Evolutionary conservation across 176 grass and related monocot species (phyloP), one percentile per base, ranked within the genome.

Genomic region (Saccharum spontaneum): DNA sequence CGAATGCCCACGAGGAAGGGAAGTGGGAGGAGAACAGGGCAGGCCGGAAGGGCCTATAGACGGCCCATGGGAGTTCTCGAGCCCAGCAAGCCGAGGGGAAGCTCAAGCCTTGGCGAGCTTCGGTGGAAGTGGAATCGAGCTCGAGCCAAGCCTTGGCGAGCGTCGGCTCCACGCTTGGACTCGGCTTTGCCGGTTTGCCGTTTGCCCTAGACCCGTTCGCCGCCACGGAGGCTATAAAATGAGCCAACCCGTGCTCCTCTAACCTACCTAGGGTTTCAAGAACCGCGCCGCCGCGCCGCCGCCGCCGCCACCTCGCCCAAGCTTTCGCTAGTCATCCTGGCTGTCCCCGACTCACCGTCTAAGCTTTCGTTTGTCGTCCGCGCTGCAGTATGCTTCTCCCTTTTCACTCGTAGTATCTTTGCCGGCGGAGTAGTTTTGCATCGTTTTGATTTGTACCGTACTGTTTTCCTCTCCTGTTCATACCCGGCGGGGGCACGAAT

Each of bases 211-310:
- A 17, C 41, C 24, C 13, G 2, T 10, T 10, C 14, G 44, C 71
- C 44, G 71, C 71, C 24, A 31, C 41, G 71, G 71, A 50, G 44
- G 44, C 71, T 74, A 74, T 74, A 74, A 74, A 74, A 26, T 4
- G 0, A 15, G 12, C 26, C 44, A 33, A 33, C 26, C 71, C 13
- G 41, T 30, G 23, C 8, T 8, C 14, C 20, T 1, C 14, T 4
- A 20, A 6, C 4, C 9, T 22, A 5, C 15, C 71, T 73, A 74
- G 44, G 71, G 71, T 74, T 74, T 28, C 44, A 18, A 8, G 24
- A 46, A 3, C 70, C 69, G 45, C 1, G n/a, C 69, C 50, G 38
- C 40, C 70, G 70, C 39, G 70, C 39, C 69, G 10, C 40, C 66
- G 7, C 30, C 39, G 38, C 69, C 38, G 36, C 37, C 68, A 20